A percentile compares a stretch with the other conserved stretches of the same genome.
These are phyloP conservation scores for Suillus tomentosus DNA, from an alignment of 768 basidiomycete genomes.

Conservation along the genomic window DNA sequence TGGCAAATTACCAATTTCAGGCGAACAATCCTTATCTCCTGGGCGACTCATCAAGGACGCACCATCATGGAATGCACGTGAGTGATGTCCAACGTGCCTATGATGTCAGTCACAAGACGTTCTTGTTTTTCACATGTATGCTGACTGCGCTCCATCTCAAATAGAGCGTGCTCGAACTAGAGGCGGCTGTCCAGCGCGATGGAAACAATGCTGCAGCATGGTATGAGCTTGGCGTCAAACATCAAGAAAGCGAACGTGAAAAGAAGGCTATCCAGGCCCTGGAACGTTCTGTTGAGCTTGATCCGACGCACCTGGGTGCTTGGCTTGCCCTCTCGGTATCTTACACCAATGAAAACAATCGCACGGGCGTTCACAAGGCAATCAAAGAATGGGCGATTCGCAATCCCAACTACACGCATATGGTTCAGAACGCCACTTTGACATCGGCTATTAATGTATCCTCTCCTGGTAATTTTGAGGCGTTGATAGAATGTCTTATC, in stretches of 20 bases:
- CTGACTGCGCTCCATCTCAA: conserved; percentile 17
- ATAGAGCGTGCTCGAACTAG: conserved; percentile 85
- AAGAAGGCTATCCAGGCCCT: conserved; percentile 86
- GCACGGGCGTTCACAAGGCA: conserved; percentile 73
- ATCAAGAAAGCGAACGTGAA: conserved; percentile 98
- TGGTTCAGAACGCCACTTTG: conserved; percentile 42
- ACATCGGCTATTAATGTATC: conserved; percentile 26
- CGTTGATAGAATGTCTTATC: conserved; percentile 78
- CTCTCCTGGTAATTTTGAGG: conserved; percentile 38
- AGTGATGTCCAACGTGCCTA: conserved; percentile 30
- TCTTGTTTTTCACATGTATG: conserved; percentile 16
- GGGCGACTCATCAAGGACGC: conserved; percentile 54
- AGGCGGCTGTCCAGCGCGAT: conserved; percentile 85
- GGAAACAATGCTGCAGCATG: conserved; percentile 72
- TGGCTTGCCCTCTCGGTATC: conserved; percentile 93
- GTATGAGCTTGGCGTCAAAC: conserved; percentile 93
- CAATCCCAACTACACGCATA: conserved; percentile 55
- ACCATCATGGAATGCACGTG: conserved; percentile 45
- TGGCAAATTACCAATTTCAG: conserved; percentile 71
- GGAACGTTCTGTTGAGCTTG: conserved; percentile 75
- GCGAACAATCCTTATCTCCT: conserved; percentile 75
- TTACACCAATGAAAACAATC: conserved; percentile 85
- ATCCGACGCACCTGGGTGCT: conserved; percentile 71
- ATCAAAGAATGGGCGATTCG: conserved; percentile 80
- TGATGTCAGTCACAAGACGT: conserved; percentile 40